Evolutionary conservation across 164 flowering plant genomes (phyloP).

Genomic region (Vitis rotundifolia): DNA sequence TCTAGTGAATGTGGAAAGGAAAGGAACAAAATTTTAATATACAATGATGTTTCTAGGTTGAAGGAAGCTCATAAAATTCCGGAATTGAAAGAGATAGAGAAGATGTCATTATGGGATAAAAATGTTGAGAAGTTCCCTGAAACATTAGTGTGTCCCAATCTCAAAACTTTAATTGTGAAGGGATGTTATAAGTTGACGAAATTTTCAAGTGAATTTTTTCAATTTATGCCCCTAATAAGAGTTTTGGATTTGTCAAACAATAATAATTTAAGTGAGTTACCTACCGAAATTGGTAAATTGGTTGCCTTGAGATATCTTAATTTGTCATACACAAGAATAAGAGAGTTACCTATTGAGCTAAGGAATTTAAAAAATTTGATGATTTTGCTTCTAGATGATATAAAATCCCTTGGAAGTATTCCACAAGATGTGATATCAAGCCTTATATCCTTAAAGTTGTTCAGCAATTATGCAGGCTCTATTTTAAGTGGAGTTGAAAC

Average conservation of each 20-base stretch:
- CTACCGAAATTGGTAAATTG: too few relatives aligned
- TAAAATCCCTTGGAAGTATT: background rate
- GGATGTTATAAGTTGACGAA: too few relatives aligned
- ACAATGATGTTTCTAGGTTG: background rate
- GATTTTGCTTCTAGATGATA: background rate
- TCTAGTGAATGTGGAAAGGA: background rate
- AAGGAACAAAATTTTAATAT: background rate
- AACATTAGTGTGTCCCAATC: background rate
- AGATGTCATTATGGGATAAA: background rate
- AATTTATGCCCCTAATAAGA: too few relatives aligned
- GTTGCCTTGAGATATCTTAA: slow-evolving; percentile 7
- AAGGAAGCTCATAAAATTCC: background rate
- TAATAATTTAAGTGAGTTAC: too few relatives aligned
- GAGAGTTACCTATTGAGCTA: slow-evolving; percentile 4
- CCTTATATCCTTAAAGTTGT: background rate
- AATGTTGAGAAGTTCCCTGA: background rate
- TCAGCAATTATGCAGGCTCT: background rate
- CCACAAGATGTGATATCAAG: slow-evolving; percentile 9
- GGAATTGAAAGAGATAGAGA: background rate
- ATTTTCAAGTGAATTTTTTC: too few relatives aligned
- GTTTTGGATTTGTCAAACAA: too few relatives aligned
- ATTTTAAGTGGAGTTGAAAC: background rate
- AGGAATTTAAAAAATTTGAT: slow-evolving; percentile 5
- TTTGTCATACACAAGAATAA: background rate
- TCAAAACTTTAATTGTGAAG: too few relatives aligned